Conservation (phyloP, 106 monocot species). For the Allium sativum region DNA sequence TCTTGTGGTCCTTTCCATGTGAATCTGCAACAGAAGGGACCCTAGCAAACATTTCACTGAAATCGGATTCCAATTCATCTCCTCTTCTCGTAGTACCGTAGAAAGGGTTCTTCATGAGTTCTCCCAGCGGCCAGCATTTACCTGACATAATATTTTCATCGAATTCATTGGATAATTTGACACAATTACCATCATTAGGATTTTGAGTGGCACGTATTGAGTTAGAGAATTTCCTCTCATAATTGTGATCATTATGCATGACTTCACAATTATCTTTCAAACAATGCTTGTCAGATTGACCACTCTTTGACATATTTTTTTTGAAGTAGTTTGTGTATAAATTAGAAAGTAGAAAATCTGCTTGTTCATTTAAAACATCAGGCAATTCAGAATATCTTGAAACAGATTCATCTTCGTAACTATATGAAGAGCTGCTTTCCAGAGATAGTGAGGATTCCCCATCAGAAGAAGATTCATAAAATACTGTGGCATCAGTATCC, state of each 20-base stretch:
- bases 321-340: constrained; percentile 15
- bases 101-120: constrained; percentile 42
- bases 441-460: constrained; percentile 26
- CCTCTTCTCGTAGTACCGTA: constrained; percentile 11
- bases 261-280: constrained; percentile 5
- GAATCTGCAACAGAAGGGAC: constrained; percentile 16
- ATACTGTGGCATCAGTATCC: constrained; percentile 33
- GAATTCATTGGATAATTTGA: background rate
- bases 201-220: constrained; percentile 6
- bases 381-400: constrained; percentile 6
- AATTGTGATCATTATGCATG: constrained; percentile 5
- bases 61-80: constrained; percentile 12
- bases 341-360: constrained; percentile 16
- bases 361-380: constrained; percentile 11
- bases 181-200: constrained; percentile 1
- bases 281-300: constrained; percentile 15
- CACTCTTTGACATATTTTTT: constrained; percentile 10
- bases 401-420: constrained; percentile 34
- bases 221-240: constrained; percentile 6
- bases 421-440: constrained; percentile 35
- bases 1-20: constrained; percentile 4
- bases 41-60: constrained; percentile 15
- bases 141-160: constrained; percentile 24
- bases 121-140: constrained; percentile 50
- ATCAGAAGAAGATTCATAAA: constrained; percentile 32